Evolutionary conservation across 148 eudicot species (phyloP), one percentile per base, ranked within the genome.

Genomic region (Rhododendron vialii): DNA sequence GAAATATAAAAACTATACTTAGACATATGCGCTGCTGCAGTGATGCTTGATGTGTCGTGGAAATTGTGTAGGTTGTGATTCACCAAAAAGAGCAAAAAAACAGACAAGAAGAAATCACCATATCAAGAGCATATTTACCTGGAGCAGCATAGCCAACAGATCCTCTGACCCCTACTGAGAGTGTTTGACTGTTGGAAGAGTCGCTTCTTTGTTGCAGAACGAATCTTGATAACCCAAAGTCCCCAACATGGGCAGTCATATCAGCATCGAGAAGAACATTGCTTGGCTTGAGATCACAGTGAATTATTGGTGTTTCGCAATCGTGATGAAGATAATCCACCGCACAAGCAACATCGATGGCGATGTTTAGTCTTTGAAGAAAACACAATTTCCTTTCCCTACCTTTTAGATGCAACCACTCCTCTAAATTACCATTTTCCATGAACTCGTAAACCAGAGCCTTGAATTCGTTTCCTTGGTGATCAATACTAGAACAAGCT

Each of bases 201-300:
- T 33, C 15, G 2, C 17, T 30, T 7, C 35, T 50, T 24, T 10
- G 67, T n/a, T 50, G 36, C 2, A 22, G n/a, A 63, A 74, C 30
- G 12, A 84, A 84, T 73, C 80, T 84, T 22, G 86, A 36, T 33
- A 84, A 22, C 67, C 86, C 86, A 13, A 84, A 84, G 65, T 84
- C 86, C 55, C 80, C 65, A 17, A 84, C 86, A 35, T 51, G 86
- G 1, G 80, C 86, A 50, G 67, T 84, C 80, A 73, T 73, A 50
- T 84, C 86, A 35, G 13, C 24, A 7, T 84, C 67, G 2, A 84
- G 85, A 84, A 84, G 86, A 73, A 84, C 80, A 74, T 84, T 84
- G 80, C 80, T 73, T 26, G 86, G 86, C 48, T 84, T 84, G 55
- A 84, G 51, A 28, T 84, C 86, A 12, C 86, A 84, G 26, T 84